phyloP scores from a whole-genome alignment of 495 filamentous ascomycete species.

The Xylaria nigripes region DNA sequence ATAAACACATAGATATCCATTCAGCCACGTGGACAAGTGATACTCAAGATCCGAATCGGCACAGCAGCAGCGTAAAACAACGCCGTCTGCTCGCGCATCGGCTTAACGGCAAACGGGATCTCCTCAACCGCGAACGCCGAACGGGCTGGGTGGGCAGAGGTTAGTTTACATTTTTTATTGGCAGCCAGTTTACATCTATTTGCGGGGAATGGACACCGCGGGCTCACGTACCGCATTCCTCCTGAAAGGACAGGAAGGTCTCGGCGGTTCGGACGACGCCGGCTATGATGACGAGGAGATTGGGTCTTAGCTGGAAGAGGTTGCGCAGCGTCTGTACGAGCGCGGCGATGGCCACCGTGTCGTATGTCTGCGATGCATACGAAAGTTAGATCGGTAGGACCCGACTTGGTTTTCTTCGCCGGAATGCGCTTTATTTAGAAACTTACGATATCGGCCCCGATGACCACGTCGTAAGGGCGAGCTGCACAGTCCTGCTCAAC shows the following conservation, averaged over 20 bases:
- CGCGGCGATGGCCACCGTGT: slow-evolving; percentile 25
- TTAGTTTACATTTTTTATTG: background rate
- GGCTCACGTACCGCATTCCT: slow-evolving; percentile 23
- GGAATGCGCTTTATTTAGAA: too few relatives aligned
- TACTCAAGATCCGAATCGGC: slow-evolving; percentile 38
- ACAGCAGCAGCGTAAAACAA: slow-evolving; percentile 50
- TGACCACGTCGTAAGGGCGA: slow-evolving; percentile 25
- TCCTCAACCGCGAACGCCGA: slow-evolving; percentile 34
- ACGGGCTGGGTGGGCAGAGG: slow-evolving; percentile 18
- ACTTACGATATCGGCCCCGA: slow-evolving; percentile 40
- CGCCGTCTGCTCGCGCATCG: slow-evolving; percentile 42
- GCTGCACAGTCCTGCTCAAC: slow-evolving; percentile 17
- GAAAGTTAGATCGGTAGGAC: too few relatives aligned
- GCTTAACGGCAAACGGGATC: slow-evolving; percentile 36
- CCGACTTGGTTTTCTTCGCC: too few relatives aligned
- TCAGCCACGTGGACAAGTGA: too few relatives aligned
- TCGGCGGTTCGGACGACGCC: slow-evolving; percentile 30
- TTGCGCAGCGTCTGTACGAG: slow-evolving; percentile 28
- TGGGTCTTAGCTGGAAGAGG: slow-evolving; percentile 23
- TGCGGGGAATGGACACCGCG: too few relatives aligned
- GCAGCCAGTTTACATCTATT: background rate
- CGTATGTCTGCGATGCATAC: slow-evolving; percentile 25
- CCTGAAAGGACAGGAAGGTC: slow-evolving; percentile 27
- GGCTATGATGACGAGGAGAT: slow-evolving; percentile 25
- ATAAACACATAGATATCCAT: too few relatives aligned